Conservation (phyloP, 495 filamentous ascomycete genomes). For the Annulohypoxylon moriforme region DNA sequence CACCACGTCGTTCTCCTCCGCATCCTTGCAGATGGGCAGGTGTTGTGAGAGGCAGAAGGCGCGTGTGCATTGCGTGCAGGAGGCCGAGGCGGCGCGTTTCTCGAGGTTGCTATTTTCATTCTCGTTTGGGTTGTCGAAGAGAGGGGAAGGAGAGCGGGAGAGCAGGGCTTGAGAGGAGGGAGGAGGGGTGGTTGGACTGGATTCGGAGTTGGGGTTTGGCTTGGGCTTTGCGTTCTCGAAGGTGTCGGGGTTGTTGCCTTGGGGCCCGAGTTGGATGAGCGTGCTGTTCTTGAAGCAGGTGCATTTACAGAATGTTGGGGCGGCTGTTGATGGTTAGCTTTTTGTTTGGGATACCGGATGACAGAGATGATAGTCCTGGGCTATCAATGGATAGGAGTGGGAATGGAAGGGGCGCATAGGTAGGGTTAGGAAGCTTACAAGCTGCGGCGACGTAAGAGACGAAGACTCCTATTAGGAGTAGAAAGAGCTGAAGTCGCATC, state of each 20-base stretch:
- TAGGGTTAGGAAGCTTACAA: constrained; percentile 47
- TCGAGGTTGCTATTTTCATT: too few species aligned
- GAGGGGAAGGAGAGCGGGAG: neutral
- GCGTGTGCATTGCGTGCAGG: constrained; percentile 88
- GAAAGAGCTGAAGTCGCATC: constrained; percentile 49
- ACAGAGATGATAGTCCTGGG: too few species aligned
- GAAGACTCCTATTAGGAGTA: constrained; percentile 51
- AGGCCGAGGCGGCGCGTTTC: constrained; percentile 48
- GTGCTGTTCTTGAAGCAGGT: constrained; percentile 92
- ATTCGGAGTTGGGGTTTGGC: neutral
- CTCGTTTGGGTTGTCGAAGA: too few species aligned
- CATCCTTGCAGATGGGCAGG: constrained; percentile 85
- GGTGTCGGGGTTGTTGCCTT: constrained; percentile 47
- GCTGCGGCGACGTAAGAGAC: constrained; percentile 47
- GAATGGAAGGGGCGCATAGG: constrained; percentile 30
- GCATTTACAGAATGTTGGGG: constrained; percentile 97
- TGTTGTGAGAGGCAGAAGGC: constrained; percentile 88
- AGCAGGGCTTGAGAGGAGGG: neutral
- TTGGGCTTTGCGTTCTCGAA: constrained; percentile 38
- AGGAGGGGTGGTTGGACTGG: neutral
- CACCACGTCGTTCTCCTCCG: constrained; percentile 86
- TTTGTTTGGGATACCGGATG: too few species aligned
- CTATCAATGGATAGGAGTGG: too few species aligned
- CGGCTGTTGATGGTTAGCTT: constrained; percentile 43
- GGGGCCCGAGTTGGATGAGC: constrained; percentile 77